These are phyloP conservation scores for Malassezia restricta DNA, from an alignment of 1,284 basidiomycete species.

Conservation along the genomic window DNA sequence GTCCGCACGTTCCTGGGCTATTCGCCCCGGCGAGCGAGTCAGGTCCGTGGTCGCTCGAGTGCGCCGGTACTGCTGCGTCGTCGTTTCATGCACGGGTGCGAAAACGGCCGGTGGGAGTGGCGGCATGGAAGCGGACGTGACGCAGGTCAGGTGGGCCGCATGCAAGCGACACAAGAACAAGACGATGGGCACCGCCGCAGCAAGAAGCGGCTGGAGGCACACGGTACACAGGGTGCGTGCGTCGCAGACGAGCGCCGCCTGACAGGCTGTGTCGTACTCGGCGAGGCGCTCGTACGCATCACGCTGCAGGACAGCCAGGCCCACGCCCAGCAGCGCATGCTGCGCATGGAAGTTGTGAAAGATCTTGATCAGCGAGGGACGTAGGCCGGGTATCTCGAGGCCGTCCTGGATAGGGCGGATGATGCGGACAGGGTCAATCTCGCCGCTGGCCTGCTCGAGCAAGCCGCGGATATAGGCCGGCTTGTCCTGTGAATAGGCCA, in stretches of 20 bases:
- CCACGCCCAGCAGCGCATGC: conserved; percentile 44
- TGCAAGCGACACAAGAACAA: conserved; percentile 35
- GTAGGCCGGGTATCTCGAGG: conserved; percentile 85
- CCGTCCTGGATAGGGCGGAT: conserved; percentile 91
- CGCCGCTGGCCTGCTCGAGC: conserved; percentile 80
- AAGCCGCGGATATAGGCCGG: conserved; percentile 88
- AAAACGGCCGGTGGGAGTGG: neutral
- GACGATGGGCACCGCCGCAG: conserved; percentile 10
- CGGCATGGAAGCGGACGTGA: neutral
- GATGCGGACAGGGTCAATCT: conserved; percentile 86
- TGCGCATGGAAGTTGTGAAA: conserved; percentile 83
- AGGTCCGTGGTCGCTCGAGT: too few species aligned
- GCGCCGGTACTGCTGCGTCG: neutral
- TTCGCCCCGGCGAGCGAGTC: neutral
- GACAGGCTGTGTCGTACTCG: conserved; percentile 20
- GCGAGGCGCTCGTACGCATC: conserved; percentile 24
- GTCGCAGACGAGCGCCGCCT: conserved; percentile 26
- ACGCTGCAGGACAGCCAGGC: conserved; percentile 30
- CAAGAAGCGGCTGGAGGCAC: conserved; percentile 22
- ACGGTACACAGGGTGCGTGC: conserved; percentile 18
- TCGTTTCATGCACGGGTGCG: neutral
- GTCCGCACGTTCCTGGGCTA: neutral
- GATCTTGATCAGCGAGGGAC: conserved; percentile 88
- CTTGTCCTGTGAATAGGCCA: conserved; percentile 83
- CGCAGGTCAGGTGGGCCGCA: conserved; percentile 29